Evolutionary conservation across 441 rosid genomes (phyloP).

Genomic region (Iberis amara): DNA sequence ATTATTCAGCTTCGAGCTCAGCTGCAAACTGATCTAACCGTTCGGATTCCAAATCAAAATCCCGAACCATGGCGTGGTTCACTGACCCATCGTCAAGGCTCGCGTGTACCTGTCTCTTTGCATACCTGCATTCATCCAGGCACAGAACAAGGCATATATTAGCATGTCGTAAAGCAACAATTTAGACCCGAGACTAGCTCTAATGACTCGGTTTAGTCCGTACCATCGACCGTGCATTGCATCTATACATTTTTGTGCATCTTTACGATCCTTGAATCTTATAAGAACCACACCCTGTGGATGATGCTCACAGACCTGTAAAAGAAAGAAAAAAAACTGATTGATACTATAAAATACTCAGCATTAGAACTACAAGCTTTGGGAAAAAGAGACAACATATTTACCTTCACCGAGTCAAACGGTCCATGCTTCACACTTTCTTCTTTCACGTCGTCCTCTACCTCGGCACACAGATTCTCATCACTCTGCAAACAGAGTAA

Average conservation of each 20-base stretch:
- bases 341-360: background rate
- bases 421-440: conserved; percentile 87
- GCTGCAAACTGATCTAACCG: conserved; percentile 80
- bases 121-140: conserved; percentile 51
- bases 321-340: conserved; percentile 11
- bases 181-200: background rate
- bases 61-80: conserved; percentile 68
- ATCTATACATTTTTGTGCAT: conserved; percentile 81
- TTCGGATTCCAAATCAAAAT: conserved; percentile 51
- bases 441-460: conserved; percentile 77
- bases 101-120: conserved; percentile 76
- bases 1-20: conserved; percentile 74
- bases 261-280: conserved; percentile 77
- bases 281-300: conserved; percentile 90
- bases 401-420: conserved; percentile 80
- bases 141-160: background rate
- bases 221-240: conserved; percentile 95
- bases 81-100: conserved; percentile 72
- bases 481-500: conserved; percentile 47
- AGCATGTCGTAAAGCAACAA: background rate
- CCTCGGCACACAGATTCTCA: conserved; percentile 62
- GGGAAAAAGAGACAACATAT: background rate
- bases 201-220: background rate
- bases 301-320: conserved; percentile 80
- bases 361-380: background rate